Evolutionary conservation across 1,139 yeast genomes (phyloP), one percentile per base, ranked within the genome.

Genomic region (Blastobotrys arbuscula): DNA sequence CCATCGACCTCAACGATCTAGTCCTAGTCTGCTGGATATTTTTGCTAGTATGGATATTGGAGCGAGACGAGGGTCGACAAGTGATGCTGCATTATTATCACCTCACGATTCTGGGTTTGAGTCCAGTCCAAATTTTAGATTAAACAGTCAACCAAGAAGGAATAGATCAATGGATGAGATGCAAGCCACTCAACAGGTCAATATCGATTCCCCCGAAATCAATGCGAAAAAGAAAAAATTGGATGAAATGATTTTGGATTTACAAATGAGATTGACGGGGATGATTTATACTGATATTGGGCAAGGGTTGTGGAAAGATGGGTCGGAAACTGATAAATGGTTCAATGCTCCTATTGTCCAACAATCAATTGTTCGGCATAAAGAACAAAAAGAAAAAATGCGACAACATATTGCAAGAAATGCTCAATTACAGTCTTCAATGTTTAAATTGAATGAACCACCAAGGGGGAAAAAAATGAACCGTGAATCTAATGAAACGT

Each of bases 311-410:
- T 63, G 64, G 63, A 54, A 43, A 20, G 56, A 60, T 18, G 66
- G 65, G 1, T 60, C 64, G n/a, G 67, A 63, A 42, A 63, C 67
- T 2, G 67, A 63, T 49, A 55, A 57, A 33, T 63, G 66, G 66
- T 43, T 63, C 37, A 50, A 53, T 12, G 50, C 59, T 8, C 55
- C 60, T 1, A 44, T 63, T 20, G 64, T 62, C 2, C 36, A 44
- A 9, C 52, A 50, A 3, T 49, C 55, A 7, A 40, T 54, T 3
- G 53, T 51, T 31, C 45, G 57, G 13, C 53, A 47, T 18, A 38
- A 26, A 9, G 56, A 52, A 21, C 55, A 49, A 47, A 48, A 49
- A 43, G 45, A 35, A 36, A 52, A 44, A 30, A 34, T 58, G 36
- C 48, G 50, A 20, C 53, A 50, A 10, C 57, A 58, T 2, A 50